A percentile compares a stretch with the other conserved stretches of the same genome.
These are phyloP conservation scores for Globisporangium spinosum DNA, from an alignment of 352 stramenopile genomes.

Conservation along the genomic window DNA sequence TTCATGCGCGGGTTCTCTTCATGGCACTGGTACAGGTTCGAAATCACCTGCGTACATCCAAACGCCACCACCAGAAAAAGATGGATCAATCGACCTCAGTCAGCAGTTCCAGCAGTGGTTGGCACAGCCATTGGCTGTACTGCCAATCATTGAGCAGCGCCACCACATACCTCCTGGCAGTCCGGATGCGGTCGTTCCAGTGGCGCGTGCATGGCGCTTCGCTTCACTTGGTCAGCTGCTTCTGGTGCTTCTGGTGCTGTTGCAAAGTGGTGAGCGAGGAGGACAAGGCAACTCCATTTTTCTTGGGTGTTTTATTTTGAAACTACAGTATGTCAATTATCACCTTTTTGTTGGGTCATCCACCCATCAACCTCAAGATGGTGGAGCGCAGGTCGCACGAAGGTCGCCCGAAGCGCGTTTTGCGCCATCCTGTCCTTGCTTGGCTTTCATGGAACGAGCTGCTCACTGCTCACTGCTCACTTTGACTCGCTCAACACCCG, in stretches of 20 bases:
- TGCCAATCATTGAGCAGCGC: background rate
- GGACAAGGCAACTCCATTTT: background rate
- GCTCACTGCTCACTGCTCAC: background rate
- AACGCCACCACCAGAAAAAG: background rate
- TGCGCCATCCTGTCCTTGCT: slow-evolving; percentile 2
- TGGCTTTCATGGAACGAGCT: background rate
- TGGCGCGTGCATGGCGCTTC: slow-evolving; percentile 61
- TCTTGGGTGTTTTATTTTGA: background rate
- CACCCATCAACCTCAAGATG: slow-evolving; percentile 4
- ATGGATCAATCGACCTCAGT: background rate
- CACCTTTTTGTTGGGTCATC: background rate
- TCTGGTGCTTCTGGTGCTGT: background rate
- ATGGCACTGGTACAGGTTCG: slow-evolving; percentile 63
- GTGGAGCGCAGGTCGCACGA: slow-evolving; percentile 12
- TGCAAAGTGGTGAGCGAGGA: slow-evolving; percentile 10
- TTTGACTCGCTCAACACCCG: slow-evolving; percentile 6
- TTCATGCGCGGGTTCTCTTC: slow-evolving; percentile 72
- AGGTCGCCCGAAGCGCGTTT: background rate
- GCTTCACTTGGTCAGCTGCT: background rate
- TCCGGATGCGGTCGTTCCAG: slow-evolving; percentile 78
- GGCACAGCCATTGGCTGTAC: too few relatives aligned
- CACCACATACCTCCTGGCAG: slow-evolving; percentile 63
- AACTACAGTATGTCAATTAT: background rate
- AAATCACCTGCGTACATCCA: slow-evolving; percentile 50
- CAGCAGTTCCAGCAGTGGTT: too few relatives aligned